A percentile compares a stretch with the other conserved stretches of the same genome.
Conservation (phyloP, 2,329 filamentous ascomycete species). For the Exophiala lecanii-corni region DNA sequence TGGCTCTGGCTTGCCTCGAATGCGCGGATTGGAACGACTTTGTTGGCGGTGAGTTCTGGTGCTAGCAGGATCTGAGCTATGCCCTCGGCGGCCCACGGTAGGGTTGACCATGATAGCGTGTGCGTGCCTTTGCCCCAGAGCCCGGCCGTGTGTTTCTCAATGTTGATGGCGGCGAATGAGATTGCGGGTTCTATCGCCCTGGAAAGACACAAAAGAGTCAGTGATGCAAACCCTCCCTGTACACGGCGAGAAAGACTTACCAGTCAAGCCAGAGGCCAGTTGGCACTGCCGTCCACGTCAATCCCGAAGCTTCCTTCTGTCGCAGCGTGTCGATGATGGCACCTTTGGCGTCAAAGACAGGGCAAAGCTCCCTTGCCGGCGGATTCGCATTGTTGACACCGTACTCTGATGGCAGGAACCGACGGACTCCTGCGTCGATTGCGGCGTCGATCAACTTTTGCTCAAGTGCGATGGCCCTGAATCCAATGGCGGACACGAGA, state of each 20-base stretch:
- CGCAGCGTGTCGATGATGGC: slow-evolving; percentile 28
- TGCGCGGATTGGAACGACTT: slow-evolving; percentile 43
- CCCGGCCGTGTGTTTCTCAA: slow-evolving; percentile 35
- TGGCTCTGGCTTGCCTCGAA: slow-evolving; percentile 42
- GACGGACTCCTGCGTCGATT: slow-evolving; percentile 37
- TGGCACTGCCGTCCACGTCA: slow-evolving; percentile 22
- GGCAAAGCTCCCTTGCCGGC: slow-evolving; percentile 5
- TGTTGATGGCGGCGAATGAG: slow-evolving; percentile 41
- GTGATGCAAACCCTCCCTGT: too few species aligned
- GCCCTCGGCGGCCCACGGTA: slow-evolving; percentile 44
- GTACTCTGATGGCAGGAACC: slow-evolving; percentile 38
- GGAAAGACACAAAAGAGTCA: not conserved
- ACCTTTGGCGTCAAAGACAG: slow-evolving; percentile 28
- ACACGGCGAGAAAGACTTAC: slow-evolving; percentile 33
- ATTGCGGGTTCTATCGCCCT: slow-evolving; percentile 29
- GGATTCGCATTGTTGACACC: slow-evolving; percentile 13
- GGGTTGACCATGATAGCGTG: slow-evolving; percentile 45
- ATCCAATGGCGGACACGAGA: slow-evolving; percentile 24
- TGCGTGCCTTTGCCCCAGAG: slow-evolving; percentile 49
- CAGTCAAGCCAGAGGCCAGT: slow-evolving; percentile 30
- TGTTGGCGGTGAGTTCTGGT: slow-evolving; percentile 51
- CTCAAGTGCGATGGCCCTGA: slow-evolving; percentile 11
- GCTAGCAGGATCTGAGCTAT: slow-evolving; percentile 47
- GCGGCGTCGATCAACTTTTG: slow-evolving; percentile 38
- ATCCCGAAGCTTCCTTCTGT: slow-evolving; percentile 10